These are phyloP conservation scores for Fistulinella prunicolor DNA, from an alignment of 768 basidiomycete genomes.

Conservation along the genomic window DNA sequence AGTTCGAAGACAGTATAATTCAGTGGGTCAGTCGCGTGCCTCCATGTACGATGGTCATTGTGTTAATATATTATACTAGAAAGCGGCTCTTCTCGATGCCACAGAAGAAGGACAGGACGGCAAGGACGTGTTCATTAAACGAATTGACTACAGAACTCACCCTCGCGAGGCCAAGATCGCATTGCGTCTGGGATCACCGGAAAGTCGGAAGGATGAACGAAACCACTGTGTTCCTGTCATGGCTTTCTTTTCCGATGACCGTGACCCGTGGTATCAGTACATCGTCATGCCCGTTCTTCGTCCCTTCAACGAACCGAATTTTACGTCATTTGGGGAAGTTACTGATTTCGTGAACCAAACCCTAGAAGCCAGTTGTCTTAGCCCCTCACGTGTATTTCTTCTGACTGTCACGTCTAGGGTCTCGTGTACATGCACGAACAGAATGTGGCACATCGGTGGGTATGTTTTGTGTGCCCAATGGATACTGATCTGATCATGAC, in stretches of 20 bases:
- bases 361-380: conserved; percentile 15
- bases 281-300: conserved; percentile 31
- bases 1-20: conserved; percentile 6
- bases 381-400: rapidly evolving
- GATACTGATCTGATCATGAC: not conserved
- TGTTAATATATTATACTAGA: not conserved
- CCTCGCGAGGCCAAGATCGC: conserved; percentile 5
- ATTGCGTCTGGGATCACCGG: not conserved
- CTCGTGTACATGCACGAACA: conserved; percentile 35
- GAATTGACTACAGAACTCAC: not conserved
- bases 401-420: conserved; percentile 20
- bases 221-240: conserved; percentile 29
- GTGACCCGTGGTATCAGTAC: conserved; percentile 13
- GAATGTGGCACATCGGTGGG: conserved; percentile 36
- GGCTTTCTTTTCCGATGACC: conserved; percentile 13
- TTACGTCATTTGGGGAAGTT: conserved; percentile 25
- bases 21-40: conserved; percentile 12
- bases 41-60: too few relatives aligned
- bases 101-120: not conserved
- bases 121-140: conserved; percentile 16
- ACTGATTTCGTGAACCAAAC: conserved; percentile 29
- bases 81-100: conserved; percentile 8
- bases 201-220: not conserved
- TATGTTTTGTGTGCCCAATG: rapidly evolving
- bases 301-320: conserved; percentile 20